A percentile compares a stretch with the other conserved stretches of the same genome.
phyloP scores from a whole-genome alignment of 768 basidiomycete species.

The Mycena galericulata region DNA sequence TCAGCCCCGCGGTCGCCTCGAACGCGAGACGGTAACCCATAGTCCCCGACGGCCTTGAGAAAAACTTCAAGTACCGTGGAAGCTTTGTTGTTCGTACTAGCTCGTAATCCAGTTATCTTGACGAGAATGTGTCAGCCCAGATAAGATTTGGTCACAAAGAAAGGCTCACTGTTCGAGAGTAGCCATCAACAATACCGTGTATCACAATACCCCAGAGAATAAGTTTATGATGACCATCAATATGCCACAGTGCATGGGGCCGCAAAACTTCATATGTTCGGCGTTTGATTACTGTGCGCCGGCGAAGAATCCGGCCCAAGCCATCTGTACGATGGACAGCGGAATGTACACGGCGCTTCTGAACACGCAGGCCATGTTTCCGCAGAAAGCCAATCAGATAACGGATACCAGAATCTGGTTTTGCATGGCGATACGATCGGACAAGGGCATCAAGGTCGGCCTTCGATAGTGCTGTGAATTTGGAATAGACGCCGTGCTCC shows the following conservation, averaged over 20 bases:
- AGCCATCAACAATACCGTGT: slow-evolving; percentile 46
- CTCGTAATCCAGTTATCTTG: slow-evolving; percentile 26
- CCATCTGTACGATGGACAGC: slow-evolving; percentile 39
- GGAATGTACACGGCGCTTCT: slow-evolving; percentile 22
- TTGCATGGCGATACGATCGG: not conserved
- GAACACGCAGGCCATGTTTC: slow-evolving; percentile 34
- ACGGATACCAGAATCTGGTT: slow-evolving; percentile 34
- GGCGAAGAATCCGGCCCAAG: slow-evolving; percentile 31
- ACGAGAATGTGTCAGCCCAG: not conserved
- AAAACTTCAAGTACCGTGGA: slow-evolving; percentile 16
- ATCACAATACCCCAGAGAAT: slow-evolving; percentile 38
- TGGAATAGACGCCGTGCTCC: not conserved
- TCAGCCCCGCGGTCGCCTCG: slow-evolving; percentile 41
- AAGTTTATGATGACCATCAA: slow-evolving; percentile 39
- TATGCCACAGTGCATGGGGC: slow-evolving; percentile 39
- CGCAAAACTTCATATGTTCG: slow-evolving; percentile 33
- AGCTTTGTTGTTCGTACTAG: slow-evolving; percentile 32
- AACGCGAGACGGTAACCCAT: slow-evolving; percentile 34
- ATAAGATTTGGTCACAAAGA: not conserved
- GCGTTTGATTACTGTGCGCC: slow-evolving; percentile 23
- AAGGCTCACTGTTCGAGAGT: slow-evolving; percentile 40
- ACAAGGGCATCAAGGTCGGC: not conserved
- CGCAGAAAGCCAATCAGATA: slow-evolving; percentile 42
- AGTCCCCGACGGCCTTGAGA: slow-evolving; percentile 14
- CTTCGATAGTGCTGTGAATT: not conserved